A percentile compares a stretch with the other conserved stretches of the same genome.
Evolutionary conservation across 345 rosid species (phyloP).

Genomic region (Rubroshorea leprosula): DNA sequence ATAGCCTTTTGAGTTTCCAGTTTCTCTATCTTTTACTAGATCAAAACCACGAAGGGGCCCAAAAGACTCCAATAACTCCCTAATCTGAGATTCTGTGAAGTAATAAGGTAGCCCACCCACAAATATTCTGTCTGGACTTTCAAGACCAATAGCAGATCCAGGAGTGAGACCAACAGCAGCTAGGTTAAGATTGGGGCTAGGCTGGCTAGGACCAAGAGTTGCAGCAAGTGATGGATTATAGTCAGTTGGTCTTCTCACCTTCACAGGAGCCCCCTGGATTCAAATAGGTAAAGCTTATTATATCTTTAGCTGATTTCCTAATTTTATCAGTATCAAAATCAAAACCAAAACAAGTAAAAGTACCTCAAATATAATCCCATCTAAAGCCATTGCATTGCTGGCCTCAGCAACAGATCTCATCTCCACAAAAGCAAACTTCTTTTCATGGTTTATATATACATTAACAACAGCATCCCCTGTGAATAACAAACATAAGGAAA

Average conservation of each 20-base stretch:
- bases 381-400: conserved; percentile 98
- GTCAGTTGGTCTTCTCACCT: conserved; percentile 98
- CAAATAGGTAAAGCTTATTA: conserved; percentile 4
- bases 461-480: conserved; percentile 98
- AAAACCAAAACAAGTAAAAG: background rate
- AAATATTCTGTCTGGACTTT: conserved; percentile 97
- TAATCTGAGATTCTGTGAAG: conserved; percentile 89
- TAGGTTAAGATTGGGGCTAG: conserved; percentile 87
- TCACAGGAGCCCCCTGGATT: conserved; percentile 90
- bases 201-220: conserved; percentile 97
- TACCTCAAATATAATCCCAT: conserved; percentile 96
- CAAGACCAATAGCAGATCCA: conserved; percentile 94
- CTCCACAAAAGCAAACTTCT: conserved; percentile 99
- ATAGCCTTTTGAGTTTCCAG: conserved; percentile 96
- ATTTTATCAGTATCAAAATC: background rate
- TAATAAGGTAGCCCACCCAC: conserved; percentile 98
- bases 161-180: conserved; percentile 87
- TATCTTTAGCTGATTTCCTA: background rate
- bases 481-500: conserved; percentile 10
- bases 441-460: conserved; percentile 97
- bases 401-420: conserved; percentile 99
- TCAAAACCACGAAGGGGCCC: conserved; percentile 91
- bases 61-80: conserved; percentile 94
- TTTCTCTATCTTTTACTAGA: conserved; percentile 95
- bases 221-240: conserved; percentile 95